These are phyloP conservation scores for Aegilops sharonensis DNA, from an alignment of 176 grass and related monocot species.

Conservation along the genomic window DNA sequence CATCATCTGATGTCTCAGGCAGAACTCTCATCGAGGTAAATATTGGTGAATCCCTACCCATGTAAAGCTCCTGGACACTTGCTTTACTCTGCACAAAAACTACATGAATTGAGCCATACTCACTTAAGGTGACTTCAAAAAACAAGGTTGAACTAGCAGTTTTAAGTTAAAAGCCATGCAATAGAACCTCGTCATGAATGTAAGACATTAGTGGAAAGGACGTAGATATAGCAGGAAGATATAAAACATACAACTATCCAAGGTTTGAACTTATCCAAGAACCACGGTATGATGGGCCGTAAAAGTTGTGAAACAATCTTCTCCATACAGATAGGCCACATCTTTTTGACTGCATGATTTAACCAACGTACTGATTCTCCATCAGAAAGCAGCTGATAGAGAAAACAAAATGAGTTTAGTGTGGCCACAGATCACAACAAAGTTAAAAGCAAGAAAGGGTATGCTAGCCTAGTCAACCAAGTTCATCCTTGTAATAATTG, in stretches of 20 bases:
- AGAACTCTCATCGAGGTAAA: slow-evolving; percentile 85
- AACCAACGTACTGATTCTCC: slow-evolving; percentile 91
- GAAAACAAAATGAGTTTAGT: slow-evolving; percentile 35
- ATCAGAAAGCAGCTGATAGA: slow-evolving; percentile 86
- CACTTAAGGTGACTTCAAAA: slow-evolving; percentile 10
- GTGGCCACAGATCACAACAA: neutral
- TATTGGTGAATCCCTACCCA: slow-evolving; percentile 88
- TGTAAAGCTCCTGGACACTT: slow-evolving; percentile 80
- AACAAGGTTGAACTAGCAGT: slow-evolving; percentile 6
- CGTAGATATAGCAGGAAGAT: slow-evolving; percentile 7
- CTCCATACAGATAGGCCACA: slow-evolving; percentile 98
- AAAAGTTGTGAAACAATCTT: slow-evolving; percentile 85
- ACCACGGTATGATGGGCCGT: slow-evolving; percentile 88
- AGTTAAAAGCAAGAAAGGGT: slow-evolving; percentile 17
- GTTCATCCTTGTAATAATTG: slow-evolving; percentile 2
- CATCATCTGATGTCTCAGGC: slow-evolving; percentile 80
- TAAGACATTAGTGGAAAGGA: neutral
- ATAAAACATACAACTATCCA: slow-evolving; percentile 76
- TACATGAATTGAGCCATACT: slow-evolving; percentile 29
- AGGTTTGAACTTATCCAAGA: slow-evolving; percentile 96
- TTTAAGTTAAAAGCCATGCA: neutral
- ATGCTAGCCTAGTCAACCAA: neutral
- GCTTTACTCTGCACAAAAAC: slow-evolving; percentile 74
- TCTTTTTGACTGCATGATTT: slow-evolving; percentile 84
- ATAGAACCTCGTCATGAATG: neutral